phyloP scores from a whole-genome alignment of 2,329 filamentous ascomycete species.

The Endoconidiophora laricicola region DNA sequence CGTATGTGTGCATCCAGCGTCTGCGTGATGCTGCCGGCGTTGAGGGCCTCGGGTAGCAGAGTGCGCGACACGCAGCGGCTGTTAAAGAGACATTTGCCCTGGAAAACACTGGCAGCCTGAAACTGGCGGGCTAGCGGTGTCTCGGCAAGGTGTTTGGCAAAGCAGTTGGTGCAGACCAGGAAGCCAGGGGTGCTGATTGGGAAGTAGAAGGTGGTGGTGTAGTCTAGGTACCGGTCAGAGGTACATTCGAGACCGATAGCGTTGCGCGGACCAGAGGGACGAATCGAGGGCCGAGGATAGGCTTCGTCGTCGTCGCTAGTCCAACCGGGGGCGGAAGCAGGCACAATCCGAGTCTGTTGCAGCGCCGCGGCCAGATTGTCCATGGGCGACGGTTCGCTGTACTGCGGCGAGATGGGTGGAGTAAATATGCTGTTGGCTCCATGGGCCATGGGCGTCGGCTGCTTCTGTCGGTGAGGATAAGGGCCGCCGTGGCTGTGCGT shows the following conservation, averaged over 20 bases:
- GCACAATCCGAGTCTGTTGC: neutral
- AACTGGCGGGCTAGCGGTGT: slow-evolving; percentile 21
- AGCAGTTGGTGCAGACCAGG: slow-evolving; percentile 26
- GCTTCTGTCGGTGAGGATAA: neutral
- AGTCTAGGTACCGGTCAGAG: slow-evolving; percentile 14
- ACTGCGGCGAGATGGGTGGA: neutral
- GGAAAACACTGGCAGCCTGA: neutral
- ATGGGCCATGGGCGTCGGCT: neutral
- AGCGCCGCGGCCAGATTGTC: neutral
- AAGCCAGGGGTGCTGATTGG: slow-evolving; percentile 18
- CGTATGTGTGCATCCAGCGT: slow-evolving; percentile 18
- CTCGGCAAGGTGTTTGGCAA: slow-evolving; percentile 21
- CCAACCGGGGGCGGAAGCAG: neutral
- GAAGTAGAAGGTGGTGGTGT: slow-evolving; percentile 21
- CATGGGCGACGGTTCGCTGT: neutral
- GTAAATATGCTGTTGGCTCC: neutral
- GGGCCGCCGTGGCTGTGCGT: no score
- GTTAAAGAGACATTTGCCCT: slow-evolving; percentile 6
- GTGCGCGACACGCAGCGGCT: neutral
- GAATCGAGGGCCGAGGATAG: neutral
- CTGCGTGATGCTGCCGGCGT: slow-evolving; percentile 6
- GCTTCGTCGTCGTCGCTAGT: slow-evolving; percentile 1
- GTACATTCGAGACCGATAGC: slow-evolving; percentile 3
- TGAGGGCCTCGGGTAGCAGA: neutral
- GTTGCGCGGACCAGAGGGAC: neutral